A percentile compares a stretch with the other conserved stretches of the same genome.
Conservation (phyloP, 345 rosid species). For the Hevea brasiliensis region DNA sequence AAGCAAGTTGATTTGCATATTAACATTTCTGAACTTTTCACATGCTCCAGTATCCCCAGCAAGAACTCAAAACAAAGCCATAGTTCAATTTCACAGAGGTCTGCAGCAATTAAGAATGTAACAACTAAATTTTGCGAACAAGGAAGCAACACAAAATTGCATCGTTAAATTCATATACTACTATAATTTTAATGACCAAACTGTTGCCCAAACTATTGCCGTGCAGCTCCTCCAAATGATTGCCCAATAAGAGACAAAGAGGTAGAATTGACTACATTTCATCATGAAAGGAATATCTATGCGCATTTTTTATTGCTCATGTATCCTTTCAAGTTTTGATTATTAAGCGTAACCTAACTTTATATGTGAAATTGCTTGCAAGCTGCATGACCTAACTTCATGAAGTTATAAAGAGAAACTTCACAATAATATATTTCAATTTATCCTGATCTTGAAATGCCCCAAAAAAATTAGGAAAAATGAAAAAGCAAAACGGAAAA, state of each 20-base stretch:
- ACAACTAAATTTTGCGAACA: neutral
- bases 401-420: conserved; percentile 2
- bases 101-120: neutral
- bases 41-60: neutral
- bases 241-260: neutral
- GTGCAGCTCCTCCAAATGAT: too few relatives aligned
- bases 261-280: neutral
- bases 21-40: neutral
- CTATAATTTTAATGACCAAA: too few relatives aligned
- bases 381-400: neutral
- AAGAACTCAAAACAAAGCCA: neutral
- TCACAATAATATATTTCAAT: neutral
- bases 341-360: neutral
- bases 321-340: neutral
- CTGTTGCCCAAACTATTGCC: neutral
- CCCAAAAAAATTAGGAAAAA: neutral
- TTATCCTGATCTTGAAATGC: neutral
- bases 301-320: too few relatives aligned
- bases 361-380: neutral
- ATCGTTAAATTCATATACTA: neutral
- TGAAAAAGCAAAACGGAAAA: neutral
- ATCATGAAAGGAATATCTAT: neutral
- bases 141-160: neutral
- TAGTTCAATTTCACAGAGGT: neutral
- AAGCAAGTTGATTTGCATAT: neutral